These are phyloP conservation scores for Medicago lupulina DNA, from an alignment of 306 rosid species.

Conservation along the genomic window DNA sequence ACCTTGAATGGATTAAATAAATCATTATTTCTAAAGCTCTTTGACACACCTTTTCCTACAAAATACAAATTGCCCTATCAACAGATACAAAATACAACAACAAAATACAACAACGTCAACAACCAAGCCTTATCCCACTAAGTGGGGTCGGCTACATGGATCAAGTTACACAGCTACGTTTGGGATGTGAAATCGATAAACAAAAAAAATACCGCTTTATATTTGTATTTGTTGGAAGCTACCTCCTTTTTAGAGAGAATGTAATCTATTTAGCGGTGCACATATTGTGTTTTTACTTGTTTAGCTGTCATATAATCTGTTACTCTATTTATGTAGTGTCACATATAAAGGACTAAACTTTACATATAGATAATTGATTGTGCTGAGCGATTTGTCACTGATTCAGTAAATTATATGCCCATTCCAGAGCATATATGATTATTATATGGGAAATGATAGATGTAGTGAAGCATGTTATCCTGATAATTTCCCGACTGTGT, in stretches of 20 bases:
- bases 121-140: no score
- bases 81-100: background rate
- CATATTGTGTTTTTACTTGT: background rate
- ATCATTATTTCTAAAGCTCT: background rate
- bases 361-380: background rate
- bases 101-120: no score
- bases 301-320: background rate
- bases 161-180: no score
- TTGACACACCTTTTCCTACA: background rate
- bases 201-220: background rate
- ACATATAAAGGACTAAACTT: background rate
- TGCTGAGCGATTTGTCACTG: background rate
- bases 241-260: background rate
- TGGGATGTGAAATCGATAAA: conserved; percentile 6
- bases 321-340: background rate
- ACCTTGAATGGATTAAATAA: background rate
- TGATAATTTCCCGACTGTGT: no score
- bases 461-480: no score
- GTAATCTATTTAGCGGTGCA: background rate
- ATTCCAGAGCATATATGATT: background rate
- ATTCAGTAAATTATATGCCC: background rate
- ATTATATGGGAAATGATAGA: no score
- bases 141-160: no score
- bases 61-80: background rate
- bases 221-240: background rate